Conservation (phyloP, 1,284 basidiomycete species). For the Boletus mariae region DNA sequence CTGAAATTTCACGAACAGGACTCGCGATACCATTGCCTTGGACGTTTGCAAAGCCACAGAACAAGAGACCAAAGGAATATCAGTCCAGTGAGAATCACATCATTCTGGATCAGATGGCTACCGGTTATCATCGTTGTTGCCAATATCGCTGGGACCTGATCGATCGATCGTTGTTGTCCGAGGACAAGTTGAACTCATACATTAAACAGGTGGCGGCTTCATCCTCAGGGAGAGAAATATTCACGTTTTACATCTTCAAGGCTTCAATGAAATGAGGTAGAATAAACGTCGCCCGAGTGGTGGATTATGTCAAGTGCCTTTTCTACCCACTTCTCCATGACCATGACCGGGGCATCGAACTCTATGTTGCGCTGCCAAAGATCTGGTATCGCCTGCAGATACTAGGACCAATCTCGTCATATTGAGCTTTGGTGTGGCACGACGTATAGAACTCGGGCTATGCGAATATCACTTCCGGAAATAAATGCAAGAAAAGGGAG, state of each 20-base stretch:
- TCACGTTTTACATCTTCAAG: not conserved
- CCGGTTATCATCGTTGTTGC: not conserved
- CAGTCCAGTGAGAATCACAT: too few relatives aligned
- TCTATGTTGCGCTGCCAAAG: conserved; percentile 83
- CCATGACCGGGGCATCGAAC: not conserved
- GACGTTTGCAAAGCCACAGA: not conserved
- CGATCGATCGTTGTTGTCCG: too few relatives aligned
- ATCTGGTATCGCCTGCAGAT: conserved; percentile 95
- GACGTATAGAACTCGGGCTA: conserved; percentile 97
- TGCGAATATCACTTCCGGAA: conserved; percentile 1
- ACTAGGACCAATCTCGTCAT: conserved; percentile 95
- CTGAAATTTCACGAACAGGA: too few relatives aligned
- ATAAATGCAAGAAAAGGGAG: not conserved
- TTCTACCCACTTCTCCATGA: not conserved
- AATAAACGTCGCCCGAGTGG: not conserved
- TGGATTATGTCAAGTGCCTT: not conserved
- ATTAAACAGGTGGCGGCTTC: too few relatives aligned
- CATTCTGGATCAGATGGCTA: not conserved
- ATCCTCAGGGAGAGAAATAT: not conserved
- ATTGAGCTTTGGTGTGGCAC: conserved; percentile 96
- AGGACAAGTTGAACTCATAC: too few relatives aligned
- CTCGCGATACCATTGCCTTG: not conserved
- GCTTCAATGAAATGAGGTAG: not conserved
- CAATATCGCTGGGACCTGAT: too few relatives aligned
- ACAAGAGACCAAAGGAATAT: too few relatives aligned